Percentiles rank a stretch among this genome's conserved stretches.
phyloP scores from a whole-genome alignment of 768 basidiomycete genomes.

The Hypholoma sublateritium region DNA sequence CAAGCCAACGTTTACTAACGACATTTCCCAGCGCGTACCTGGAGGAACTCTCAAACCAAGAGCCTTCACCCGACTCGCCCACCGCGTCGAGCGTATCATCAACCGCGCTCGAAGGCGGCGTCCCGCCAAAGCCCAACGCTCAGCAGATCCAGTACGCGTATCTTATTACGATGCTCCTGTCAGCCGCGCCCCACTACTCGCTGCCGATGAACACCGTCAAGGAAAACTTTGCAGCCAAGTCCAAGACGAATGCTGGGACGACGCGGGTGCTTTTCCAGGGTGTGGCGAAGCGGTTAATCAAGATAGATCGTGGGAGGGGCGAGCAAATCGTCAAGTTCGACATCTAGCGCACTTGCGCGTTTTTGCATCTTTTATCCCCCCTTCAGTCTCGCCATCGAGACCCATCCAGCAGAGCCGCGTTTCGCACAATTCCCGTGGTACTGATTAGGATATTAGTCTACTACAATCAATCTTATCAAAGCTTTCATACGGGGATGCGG shows the following conservation, averaged over 20 bases:
- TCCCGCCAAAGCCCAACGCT: slow-evolving; percentile 54
- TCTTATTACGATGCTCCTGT: slow-evolving; percentile 60
- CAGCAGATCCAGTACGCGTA: slow-evolving; percentile 75
- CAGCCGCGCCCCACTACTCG: slow-evolving; percentile 49
- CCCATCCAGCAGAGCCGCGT: neutral
- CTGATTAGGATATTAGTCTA: neutral
- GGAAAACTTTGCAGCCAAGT: slow-evolving; percentile 48
- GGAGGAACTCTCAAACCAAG: slow-evolving; percentile 49
- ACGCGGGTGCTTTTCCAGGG: slow-evolving; percentile 72
- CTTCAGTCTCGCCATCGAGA: slow-evolving; percentile 2
- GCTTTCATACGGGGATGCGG: neutral
- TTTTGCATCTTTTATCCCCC: neutral
- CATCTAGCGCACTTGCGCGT: slow-evolving; percentile 26
- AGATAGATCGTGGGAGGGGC: slow-evolving; percentile 72
- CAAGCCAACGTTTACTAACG: neutral
- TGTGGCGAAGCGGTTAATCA: slow-evolving; percentile 78
- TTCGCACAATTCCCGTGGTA: slow-evolving; percentile 5
- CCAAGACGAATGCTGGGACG: slow-evolving; percentile 38
- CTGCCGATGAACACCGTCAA: slow-evolving; percentile 66
- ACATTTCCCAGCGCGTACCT: slow-evolving; percentile 48
- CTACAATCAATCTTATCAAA: neutral
- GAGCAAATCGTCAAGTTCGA: slow-evolving; percentile 80
- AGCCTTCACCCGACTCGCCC: slow-evolving; percentile 56
- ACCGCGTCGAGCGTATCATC: slow-evolving; percentile 52
- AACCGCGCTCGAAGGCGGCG: slow-evolving; percentile 17